Conservation (phyloP, 2,329 filamentous ascomycete species). For the Penicillium sp. region DNA sequence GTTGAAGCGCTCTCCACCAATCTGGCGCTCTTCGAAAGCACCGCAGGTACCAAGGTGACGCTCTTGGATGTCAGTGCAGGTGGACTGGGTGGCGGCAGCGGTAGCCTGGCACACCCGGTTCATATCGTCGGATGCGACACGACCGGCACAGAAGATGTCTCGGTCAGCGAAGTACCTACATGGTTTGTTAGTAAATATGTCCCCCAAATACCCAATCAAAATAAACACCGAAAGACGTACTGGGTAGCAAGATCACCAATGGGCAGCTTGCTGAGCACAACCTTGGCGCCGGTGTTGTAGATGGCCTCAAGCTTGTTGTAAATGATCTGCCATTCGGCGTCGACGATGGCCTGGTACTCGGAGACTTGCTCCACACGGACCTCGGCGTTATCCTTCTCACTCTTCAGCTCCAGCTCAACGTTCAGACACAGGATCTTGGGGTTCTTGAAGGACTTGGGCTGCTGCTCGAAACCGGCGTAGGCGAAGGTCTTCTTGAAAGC, state of each 20-base stretch:
- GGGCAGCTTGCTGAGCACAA: constrained; percentile 93
- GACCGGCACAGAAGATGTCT: constrained; percentile 96
- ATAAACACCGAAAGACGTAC: constrained; percentile 35
- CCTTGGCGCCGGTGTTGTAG: constrained; percentile 91
- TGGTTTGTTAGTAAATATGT: background rate
- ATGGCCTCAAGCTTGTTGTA: constrained; percentile 98
- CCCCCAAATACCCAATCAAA: background rate
- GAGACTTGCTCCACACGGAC: constrained; percentile 97
- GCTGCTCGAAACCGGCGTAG: constrained; percentile 98
- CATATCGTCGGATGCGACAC: constrained; percentile 87
- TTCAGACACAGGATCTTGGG: constrained; percentile 97
- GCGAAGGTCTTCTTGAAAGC: constrained; percentile 99
- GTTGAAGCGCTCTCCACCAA: constrained; percentile 96
- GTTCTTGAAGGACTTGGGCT: constrained; percentile 91
- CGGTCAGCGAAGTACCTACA: constrained; percentile 84
- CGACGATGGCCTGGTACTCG: constrained; percentile 98
- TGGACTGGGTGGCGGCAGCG: constrained; percentile 88
- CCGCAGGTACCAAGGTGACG: constrained; percentile 91
- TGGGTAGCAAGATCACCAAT: constrained; percentile 98
- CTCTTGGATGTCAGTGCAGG: constrained; percentile 88
- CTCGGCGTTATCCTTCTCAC: constrained; percentile 98
- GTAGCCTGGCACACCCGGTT: constrained; percentile 95
- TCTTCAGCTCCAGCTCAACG: constrained; percentile 97
- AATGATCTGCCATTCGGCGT: constrained; percentile 99
- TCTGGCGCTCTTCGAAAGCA: constrained; percentile 90